Evolutionary conservation across 2,329 filamentous ascomycete genomes (phyloP).

Genomic region (Scedosporium minutisporum): DNA sequence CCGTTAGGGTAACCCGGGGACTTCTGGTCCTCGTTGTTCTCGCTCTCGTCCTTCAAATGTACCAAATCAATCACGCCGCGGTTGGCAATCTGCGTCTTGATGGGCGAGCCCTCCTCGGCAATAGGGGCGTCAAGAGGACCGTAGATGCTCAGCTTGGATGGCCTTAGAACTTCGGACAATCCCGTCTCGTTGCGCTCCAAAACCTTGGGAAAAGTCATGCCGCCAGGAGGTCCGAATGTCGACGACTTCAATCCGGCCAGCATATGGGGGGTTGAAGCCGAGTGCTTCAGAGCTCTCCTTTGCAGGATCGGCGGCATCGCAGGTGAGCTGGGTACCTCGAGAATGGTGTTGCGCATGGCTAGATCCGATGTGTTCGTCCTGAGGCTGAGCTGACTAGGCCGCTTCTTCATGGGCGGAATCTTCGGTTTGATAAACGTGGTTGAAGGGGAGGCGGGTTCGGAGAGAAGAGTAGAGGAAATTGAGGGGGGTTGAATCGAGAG

Average conservation of each 20-base stretch:
- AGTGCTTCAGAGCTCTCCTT: slow-evolving; percentile 55
- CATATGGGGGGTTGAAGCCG: slow-evolving; percentile 59
- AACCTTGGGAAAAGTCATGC: slow-evolving; percentile 55
- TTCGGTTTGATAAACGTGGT: slow-evolving; percentile 73
- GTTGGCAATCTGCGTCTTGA: slow-evolving; percentile 52
- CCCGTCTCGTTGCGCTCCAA: slow-evolving; percentile 50
- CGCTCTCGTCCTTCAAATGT: slow-evolving; percentile 55
- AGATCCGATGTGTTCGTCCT: slow-evolving; percentile 59
- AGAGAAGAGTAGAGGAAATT: slow-evolving; percentile 29
- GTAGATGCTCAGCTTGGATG: slow-evolving; percentile 33
- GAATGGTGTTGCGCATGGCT: slow-evolving; percentile 32
- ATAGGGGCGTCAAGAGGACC: slow-evolving; percentile 33
- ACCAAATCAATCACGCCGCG: slow-evolving; percentile 42
- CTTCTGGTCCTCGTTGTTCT: slow-evolving; percentile 69
- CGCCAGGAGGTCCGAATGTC: slow-evolving; percentile 50
- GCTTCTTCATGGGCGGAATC: slow-evolving; percentile 61
- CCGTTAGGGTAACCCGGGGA: slow-evolving; percentile 75
- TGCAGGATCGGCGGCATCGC: slow-evolving; percentile 49
- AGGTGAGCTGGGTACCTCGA: slow-evolving; percentile 48
- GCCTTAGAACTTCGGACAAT: slow-evolving; percentile 47
- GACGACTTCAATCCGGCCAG: slow-evolving; percentile 48
- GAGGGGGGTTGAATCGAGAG: slow-evolving; percentile 63
- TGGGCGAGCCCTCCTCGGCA: slow-evolving; percentile 47
- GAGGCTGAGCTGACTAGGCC: slow-evolving; percentile 68
- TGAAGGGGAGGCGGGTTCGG: slow-evolving; percentile 54